phyloP scores from a whole-genome alignment of 805 yeast genomes.

The Nakazawaea wyomingensis region DNA sequence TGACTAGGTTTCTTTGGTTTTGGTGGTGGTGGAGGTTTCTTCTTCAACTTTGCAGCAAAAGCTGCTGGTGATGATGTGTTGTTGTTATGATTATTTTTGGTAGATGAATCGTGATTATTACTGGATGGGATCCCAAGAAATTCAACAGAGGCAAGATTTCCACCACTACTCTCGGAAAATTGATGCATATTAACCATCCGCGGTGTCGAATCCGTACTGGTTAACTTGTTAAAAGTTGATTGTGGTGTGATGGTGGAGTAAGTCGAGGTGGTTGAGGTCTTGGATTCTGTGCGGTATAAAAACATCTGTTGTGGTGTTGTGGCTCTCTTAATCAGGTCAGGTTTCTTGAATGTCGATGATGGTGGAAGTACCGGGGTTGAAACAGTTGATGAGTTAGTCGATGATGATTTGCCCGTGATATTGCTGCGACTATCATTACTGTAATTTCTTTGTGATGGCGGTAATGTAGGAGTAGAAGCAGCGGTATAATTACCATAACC shows the following conservation, averaged over 20 bases:
- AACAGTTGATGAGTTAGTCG: too few relatives aligned
- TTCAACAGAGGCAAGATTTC: neutral
- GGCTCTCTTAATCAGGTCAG: neutral
- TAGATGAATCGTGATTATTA: neutral
- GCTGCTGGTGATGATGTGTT: conserved; percentile 1
- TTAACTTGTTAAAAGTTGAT: conserved; percentile 4
- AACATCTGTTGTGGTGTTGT: conserved; percentile 1
- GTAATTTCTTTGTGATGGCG: too few relatives aligned
- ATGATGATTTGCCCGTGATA: too few relatives aligned
- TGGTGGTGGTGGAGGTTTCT: conserved; percentile 50
- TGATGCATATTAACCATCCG: neutral
- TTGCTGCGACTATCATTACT: too few relatives aligned
- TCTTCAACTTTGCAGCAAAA: conserved; percentile 7
- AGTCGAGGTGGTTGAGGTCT: conserved; percentile 8
- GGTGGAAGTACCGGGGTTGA: too few relatives aligned
- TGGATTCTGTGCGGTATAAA: conserved; percentile 5
- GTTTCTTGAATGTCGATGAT: conserved; percentile 2
- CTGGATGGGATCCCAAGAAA: too few relatives aligned
- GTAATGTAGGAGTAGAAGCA: neutral
- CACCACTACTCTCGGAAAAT: neutral
- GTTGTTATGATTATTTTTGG: too few relatives aligned
- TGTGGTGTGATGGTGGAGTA: conserved; percentile 12
- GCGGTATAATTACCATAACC: neutral
- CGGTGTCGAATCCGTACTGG: conserved; percentile 19
- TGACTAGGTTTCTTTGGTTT: conserved; percentile 62